Conservation (phyloP, 1,139 yeast species). For the Suhomyces panamericanus region DNA sequence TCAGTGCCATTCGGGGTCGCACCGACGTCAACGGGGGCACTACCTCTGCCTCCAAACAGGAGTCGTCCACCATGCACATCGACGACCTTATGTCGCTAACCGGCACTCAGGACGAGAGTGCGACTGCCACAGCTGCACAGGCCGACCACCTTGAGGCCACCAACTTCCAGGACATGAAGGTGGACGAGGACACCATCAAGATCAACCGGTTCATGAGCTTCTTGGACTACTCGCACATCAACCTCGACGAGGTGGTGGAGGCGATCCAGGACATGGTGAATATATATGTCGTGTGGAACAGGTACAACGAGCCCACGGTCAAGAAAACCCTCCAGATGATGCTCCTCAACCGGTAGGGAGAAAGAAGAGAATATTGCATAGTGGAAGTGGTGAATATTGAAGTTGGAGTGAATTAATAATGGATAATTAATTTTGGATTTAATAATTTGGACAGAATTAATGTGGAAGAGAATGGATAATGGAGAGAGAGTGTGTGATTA, state of each 20-base stretch:
- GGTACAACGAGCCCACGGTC: constrained; percentile 63
- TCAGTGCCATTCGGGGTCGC: constrained; percentile 22
- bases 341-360: constrained; percentile 33
- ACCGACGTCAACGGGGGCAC: constrained; percentile 8
- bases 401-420: no score
- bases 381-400: no score
- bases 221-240: constrained; percentile 72
- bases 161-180: constrained; percentile 30
- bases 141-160: constrained; percentile 17
- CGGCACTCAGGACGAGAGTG: constrained; percentile 1
- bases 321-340: constrained; percentile 44
- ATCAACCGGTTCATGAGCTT: constrained; percentile 60
- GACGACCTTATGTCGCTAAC: constrained; percentile 40
- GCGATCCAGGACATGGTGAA: constrained; percentile 80
- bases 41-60: constrained; percentile 3
- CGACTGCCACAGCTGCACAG: background rate
- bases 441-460: no score
- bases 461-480: no score
- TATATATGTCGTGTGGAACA: constrained; percentile 80
- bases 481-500: no score
- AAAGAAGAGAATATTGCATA: background rate
- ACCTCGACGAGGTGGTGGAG: constrained; percentile 73
- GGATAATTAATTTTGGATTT: no score
- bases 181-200: constrained; percentile 45
- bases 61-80: constrained; percentile 29